A percentile compares a stretch with the other conserved stretches of the same genome.
phyloP scores from a whole-genome alignment of 306 rosid genomes.

The Trifolium subterraneum region DNA sequence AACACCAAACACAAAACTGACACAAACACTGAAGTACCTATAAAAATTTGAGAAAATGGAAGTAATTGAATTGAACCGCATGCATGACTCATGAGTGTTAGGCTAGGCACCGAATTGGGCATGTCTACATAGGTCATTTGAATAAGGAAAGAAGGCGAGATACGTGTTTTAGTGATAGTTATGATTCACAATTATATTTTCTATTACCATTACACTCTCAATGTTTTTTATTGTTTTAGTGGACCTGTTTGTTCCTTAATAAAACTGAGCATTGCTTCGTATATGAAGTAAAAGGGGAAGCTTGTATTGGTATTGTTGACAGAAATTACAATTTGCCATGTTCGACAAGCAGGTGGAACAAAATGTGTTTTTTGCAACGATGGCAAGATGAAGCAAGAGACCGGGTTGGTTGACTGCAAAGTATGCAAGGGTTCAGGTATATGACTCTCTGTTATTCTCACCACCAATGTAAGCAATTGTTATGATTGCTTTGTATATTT shows the following conservation, averaged over 20 bases:
- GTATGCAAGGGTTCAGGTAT: conserved; percentile 99
- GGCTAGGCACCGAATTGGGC: background rate
- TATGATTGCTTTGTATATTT: background rate
- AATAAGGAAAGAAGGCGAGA: conserved; percentile 19
- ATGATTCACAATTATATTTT: conserved; percentile 4
- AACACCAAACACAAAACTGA: background rate
- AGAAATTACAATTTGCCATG: conserved; percentile 24
- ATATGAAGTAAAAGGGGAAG: background rate
- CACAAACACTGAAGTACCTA: background rate
- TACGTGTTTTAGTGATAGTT: conserved; percentile 10
- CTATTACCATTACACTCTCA: background rate
- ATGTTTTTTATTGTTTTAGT: background rate
- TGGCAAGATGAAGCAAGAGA: conserved; percentile 90
- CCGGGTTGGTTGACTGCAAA: conserved; percentile 76
- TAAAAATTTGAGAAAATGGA: background rate
- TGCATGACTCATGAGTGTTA: no score
- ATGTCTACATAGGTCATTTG: background rate
- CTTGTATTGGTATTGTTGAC: conserved; percentile 13
- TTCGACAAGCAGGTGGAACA: conserved; percentile 76
- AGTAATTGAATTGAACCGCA: background rate
- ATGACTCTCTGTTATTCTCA: conserved; percentile 29
- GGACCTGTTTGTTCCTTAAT: background rate
- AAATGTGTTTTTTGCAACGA: conserved; percentile 83
- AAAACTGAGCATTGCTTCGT: background rate
- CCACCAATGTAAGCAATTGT: background rate